Evolutionary conservation across 106 monocot species (phyloP), one percentile per base, ranked within the genome.

Genomic region (Platanthera zijinensis): DNA sequence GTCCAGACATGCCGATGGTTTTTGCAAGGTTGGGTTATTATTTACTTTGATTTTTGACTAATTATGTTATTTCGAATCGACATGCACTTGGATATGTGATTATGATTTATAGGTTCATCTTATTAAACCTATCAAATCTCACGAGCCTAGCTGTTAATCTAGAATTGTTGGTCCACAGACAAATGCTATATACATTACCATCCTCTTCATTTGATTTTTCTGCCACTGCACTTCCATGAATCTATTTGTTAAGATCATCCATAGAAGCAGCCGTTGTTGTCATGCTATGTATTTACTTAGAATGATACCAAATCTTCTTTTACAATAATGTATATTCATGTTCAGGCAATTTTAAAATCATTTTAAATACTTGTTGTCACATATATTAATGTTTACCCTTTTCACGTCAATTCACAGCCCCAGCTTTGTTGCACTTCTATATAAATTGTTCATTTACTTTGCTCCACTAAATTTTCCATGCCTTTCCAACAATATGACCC

Each of bases 1-100:
- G 99, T 81, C 94, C 86, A 64, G 99, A 99, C 70, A 99, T 94
- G 94, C 50, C 80, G 71, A 85, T 67, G 17, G 82, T 85, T 73
- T 94, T 94, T 73, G 77, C 15, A 76, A 99, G 94, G 99, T 94
- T 81, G 22, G 22, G 50, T 51, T 72, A 21, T 7, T 46, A 21
- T 50, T 50, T 72, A 15, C 11, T 72, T 18, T 51, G 6, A 72
- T 72, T 50, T 39, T 39, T 50, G 6, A 69, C 6, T 69, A 5
- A 45, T 32, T 69, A 46, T 69, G 17, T 69, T 39, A 4, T 69
- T 45, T 19, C 11, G 3, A 69, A 39, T 70, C 25, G 15, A 48
- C 48, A 48, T 70, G 45, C 69, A 69, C 32, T 69, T 69, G 48
- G 48, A 47, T 17, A 1, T 48, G 15, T 47, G 12, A n/a, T 15